Base-by-base conservation (phyloP, 805 yeast species). In the Limtongia smithiae region DNA sequence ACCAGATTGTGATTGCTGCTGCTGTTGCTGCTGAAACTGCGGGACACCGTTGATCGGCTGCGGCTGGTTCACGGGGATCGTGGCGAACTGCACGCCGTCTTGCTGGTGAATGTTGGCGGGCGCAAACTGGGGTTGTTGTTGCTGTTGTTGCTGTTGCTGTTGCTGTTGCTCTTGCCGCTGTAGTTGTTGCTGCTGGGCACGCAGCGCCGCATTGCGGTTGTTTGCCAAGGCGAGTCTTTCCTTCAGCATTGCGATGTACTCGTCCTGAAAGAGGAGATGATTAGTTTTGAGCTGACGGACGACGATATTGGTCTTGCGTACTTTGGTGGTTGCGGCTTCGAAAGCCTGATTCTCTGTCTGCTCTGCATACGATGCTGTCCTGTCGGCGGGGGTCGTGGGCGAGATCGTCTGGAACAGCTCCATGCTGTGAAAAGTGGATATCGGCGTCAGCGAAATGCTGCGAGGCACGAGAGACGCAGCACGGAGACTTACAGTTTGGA, bases 261-360 rank as follows among this genome's bases (percentile, higher is more conserved):
- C 58, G n/a, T 54, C 58, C 58, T 53, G 38, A n/a, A 11, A 25
- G 11, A 37, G 20, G 24, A 25, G 9, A 18, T 12, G 27, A 25
- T 24, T 35, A 41, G 38, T 25, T 17, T 24, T 9, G 22, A 24
- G 17, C 14, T 22, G 30, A 20, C 20, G 37, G 32, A n/a, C 3
- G 31, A 18, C 30, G 37, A 7, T n/a, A n/a, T 4, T 6, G 27
- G 37, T 33, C 12, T 31, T 36, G 21, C 33, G 18, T 30, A 54
- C 58, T 40, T 46, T 51, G n/a, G 58, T 33, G 25, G 40, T 30
- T 7, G 52, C 58, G 25, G 38, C 33, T n/a, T 42, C 39, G 24
- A 42, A 54, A n/a, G 58, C 58, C 33, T 50, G 47, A n/a, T 37
- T 35, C 47, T 54, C 58, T 12, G 44, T 44, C 32, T 33, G 43